Percentiles rank a stretch among this genome's conserved stretches.
phyloP scores from a whole-genome alignment of 176 grass and related monocot species.

The Zea mays region Zm-B73-REFERENCE-NAM-5.0 NC_050101.1:141243001-141243500 shows the following conservation, averaged over 20 bases:
- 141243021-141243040: neutral
- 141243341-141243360: too few relatives aligned
- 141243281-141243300: neutral
- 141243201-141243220: slow-evolving; percentile 84
- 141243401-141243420: too few relatives aligned
- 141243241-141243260: slow-evolving; percentile 86
- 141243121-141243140: slow-evolving; percentile 65
- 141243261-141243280: slow-evolving; percentile 87
- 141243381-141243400: too few relatives aligned
- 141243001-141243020: slow-evolving; percentile 64
- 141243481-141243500: too few relatives aligned
- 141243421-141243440: too few relatives aligned
- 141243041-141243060: neutral
- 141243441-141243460: too few relatives aligned
- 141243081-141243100: neutral
- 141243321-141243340: neutral
- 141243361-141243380: too few relatives aligned
- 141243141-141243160: slow-evolving; percentile 71
- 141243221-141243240: slow-evolving; percentile 65
- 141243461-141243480: too few relatives aligned
- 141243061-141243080: neutral
- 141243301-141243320: neutral
- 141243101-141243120: neutral
- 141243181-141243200: slow-evolving; percentile 52
- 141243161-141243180: slow-evolving; percentile 47